Base-by-base conservation (phyloP, 2,329 filamentous ascomycete genomes). In the Trichoderma pleuroti region DNA sequence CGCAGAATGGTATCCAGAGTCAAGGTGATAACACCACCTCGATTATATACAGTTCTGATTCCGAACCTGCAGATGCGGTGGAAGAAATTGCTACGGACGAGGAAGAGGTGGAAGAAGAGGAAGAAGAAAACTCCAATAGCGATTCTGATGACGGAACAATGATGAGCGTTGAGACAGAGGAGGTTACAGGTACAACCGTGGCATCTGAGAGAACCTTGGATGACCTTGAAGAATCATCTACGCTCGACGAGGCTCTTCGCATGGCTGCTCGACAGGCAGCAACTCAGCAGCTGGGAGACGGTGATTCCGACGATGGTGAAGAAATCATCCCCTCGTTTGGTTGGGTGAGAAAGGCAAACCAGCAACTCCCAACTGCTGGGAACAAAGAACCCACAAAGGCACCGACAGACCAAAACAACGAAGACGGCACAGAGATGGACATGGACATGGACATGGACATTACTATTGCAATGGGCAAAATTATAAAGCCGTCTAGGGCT, bases 91-190 rank as follows among this genome's bases (percentile, higher is more conserved):
- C 86, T 7, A 86, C 86, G 54, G 86, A 88, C 28, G 83, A 85
- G 26, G 81, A 81, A 8, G 79, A 82, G 72, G 75, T 84, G 24
- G 81, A 81, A 5, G 79, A 82, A 72, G 74, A 84, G 5, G 79
- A 82, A 72, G 75, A 84, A 7, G 79, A 82, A 73, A 74, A 84
- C 42, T 81, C 80, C 2, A 85, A 83, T 28, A 87, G 85, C 10
- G 87, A 92, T 72, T 91, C 93, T 56, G 90, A 91, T 63, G 91
- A 93, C 74, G 91, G 90, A 34, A 94, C 92, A 0, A 91, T 93
- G 80, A 93, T 94, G 90, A 95, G 91, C 42, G 84, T 97, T 57
- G 93, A 95, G 72, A 85, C 92, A 21, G 92, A 96, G 70, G 92
- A 94, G 75, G 87, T 91, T 73, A 93, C 91, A 2, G 88, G 88